Conservation (phyloP, 345 rosid genomes). For the Pistacia atlantica region DNA sequence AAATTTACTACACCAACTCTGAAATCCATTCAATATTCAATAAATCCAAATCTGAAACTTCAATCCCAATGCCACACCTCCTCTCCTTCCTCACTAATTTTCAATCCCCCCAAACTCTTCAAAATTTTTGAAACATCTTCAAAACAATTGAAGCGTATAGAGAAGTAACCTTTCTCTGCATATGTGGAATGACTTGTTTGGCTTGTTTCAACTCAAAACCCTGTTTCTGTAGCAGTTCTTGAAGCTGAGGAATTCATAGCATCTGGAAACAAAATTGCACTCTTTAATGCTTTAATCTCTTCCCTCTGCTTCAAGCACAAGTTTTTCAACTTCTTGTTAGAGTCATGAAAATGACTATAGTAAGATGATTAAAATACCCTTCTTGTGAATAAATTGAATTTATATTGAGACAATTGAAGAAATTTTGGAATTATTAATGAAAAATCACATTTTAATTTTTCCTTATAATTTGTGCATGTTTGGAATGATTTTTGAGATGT, state of each 20-base stretch:
- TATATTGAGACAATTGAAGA: too few species aligned
- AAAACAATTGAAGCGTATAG: slow-evolving; percentile 22
- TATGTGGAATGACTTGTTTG: slow-evolving; percentile 69
- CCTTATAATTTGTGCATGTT: too few species aligned
- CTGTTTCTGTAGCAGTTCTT: slow-evolving; percentile 52
- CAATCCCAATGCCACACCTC: slow-evolving; percentile 4
- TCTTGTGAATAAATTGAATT: too few species aligned
- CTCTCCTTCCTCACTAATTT: slow-evolving; percentile 19
- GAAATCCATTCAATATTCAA: slow-evolving; percentile 50
- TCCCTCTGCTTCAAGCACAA: too few species aligned
- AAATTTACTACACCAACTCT: slow-evolving; percentile 37
- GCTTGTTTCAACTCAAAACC: slow-evolving; percentile 80
- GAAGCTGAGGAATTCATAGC: slow-evolving; percentile 54
- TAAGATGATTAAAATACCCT: too few species aligned
- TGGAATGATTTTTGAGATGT: too few species aligned
- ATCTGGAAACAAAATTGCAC: slow-evolving; percentile 78
- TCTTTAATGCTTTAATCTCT: slow-evolving; percentile 37
- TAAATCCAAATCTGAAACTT: slow-evolving; percentile 25
- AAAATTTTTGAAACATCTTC: too few species aligned
- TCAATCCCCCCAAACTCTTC: slow-evolving; percentile 13
- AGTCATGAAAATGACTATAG: too few species aligned
- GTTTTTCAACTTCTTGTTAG: too few species aligned
- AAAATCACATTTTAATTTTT: too few species aligned
- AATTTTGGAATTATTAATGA: too few species aligned
- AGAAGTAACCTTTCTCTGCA: slow-evolving; percentile 82